These are phyloP conservation scores for Trichophyton simii DNA, from an alignment of 2,329 filamentous ascomycete genomes.

Conservation along the genomic window DNA sequence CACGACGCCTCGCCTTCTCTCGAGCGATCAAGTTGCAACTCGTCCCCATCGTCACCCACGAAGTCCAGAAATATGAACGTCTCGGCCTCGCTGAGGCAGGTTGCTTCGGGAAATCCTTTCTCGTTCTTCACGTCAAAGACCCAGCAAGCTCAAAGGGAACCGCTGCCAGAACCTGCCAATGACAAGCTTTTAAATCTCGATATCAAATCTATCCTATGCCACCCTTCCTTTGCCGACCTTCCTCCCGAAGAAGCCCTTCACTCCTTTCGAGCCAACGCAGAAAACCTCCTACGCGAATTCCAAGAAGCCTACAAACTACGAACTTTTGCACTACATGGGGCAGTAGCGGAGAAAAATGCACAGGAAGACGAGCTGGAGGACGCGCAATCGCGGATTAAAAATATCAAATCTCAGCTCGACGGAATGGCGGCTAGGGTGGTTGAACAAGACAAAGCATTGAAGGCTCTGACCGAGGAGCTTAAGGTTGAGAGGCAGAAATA, in stretches of 20 bases:
- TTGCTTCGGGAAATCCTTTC: constrained; percentile 27
- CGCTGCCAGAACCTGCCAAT: constrained; percentile 28
- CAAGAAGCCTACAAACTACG: constrained; percentile 46
- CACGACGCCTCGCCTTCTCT: not conserved
- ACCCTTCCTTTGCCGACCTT: constrained; percentile 37
- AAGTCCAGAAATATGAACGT: constrained; percentile 22
- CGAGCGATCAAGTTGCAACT: constrained; percentile 5
- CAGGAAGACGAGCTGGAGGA: constrained; percentile 51
- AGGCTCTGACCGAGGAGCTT: constrained; percentile 38
- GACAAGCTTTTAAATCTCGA: constrained; percentile 46
- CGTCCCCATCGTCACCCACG: constrained; percentile 9
- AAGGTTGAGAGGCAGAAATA: constrained; percentile 21
- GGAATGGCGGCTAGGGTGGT: constrained; percentile 44
- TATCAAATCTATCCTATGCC: constrained; percentile 43
- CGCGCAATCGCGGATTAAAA: constrained; percentile 43
- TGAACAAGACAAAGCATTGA: constrained; percentile 46
- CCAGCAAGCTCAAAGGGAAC: constrained; percentile 16
- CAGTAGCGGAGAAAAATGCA: constrained; percentile 43
- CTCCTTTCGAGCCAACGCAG: constrained; percentile 44
- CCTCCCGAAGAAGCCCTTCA: constrained; percentile 44
- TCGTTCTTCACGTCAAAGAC: constrained; percentile 32
- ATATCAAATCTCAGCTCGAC: constrained; percentile 50
- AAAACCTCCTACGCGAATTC: constrained; percentile 41
- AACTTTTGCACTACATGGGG: constrained; percentile 38
- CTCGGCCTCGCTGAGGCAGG: constrained; percentile 23